A percentile compares a stretch with the other conserved stretches of the same genome.
Conservation (phyloP, 768 basidiomycete species). For the Rickenella mellea region DNA sequence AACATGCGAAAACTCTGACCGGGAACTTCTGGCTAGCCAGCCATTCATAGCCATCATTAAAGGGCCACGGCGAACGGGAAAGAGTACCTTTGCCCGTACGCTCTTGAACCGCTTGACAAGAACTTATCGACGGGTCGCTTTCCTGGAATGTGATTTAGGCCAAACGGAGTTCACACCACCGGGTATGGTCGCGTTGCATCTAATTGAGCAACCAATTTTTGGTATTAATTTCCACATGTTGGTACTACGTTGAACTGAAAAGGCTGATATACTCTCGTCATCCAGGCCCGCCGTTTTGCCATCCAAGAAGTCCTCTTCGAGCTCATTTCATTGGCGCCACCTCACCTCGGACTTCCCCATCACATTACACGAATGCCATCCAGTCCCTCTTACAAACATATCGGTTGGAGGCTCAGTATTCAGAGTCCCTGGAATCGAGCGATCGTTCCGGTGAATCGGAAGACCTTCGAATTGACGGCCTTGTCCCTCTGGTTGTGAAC, state of each 20-base stretch:
- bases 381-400: constrained; percentile 58
- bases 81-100: constrained; percentile 78
- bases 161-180: constrained; percentile 90
- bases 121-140: constrained; percentile 72
- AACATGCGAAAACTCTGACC: constrained; percentile 1
- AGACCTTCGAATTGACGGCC: constrained; percentile 36
- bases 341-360: constrained; percentile 69
- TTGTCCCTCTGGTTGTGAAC: constrained; percentile 82
- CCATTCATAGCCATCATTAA: constrained; percentile 53
- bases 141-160: constrained; percentile 86
- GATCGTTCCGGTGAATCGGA: constrained; percentile 17
- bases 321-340: constrained; percentile 80
- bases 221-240: constrained; percentile 34
- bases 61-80: constrained; percentile 82
- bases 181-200: constrained; percentile 73
- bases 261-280: neutral
- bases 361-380: constrained; percentile 64
- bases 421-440: constrained; percentile 16
- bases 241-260: neutral
- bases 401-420: constrained; percentile 55
- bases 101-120: constrained; percentile 59
- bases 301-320: constrained; percentile 56
- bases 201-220: constrained; percentile 59
- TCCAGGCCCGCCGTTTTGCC: constrained; percentile 84
- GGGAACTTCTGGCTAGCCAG: constrained; percentile 8